phyloP scores from a whole-genome alignment of 371 early-diverging fungal genomes.

The Apophysomyces ossiformis region DNA sequence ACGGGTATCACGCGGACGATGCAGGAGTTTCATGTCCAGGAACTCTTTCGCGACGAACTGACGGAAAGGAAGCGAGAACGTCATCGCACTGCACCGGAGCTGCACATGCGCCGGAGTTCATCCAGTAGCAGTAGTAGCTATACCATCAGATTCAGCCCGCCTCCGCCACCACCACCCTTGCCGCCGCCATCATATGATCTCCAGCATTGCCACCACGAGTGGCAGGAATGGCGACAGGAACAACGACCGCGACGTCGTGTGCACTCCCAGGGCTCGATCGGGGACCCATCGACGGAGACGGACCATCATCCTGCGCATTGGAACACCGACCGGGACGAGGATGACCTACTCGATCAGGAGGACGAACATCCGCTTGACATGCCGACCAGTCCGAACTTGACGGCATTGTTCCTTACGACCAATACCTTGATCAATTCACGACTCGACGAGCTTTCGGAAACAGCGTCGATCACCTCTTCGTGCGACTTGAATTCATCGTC shows the following conservation, averaged over 20 bases:
- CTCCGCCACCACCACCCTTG: conserved; percentile 8
- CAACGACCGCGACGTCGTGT: conserved; percentile 14
- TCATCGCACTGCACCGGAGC: conserved; percentile 15
- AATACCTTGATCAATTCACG: conserved; percentile 44
- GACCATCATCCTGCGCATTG: conserved; percentile 20
- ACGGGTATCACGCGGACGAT: conserved; percentile 51
- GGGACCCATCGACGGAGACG: conserved; percentile 11
- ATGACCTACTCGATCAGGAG: conserved; percentile 10
- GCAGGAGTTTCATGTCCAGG: conserved; percentile 53
- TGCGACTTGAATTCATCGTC: conserved; percentile 22
- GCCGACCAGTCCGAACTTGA: conserved; percentile 31
- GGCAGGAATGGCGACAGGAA: not conserved
- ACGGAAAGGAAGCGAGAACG: conserved; percentile 24
- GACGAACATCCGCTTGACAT: conserved; percentile 8
- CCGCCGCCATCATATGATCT: conserved; percentile 20
- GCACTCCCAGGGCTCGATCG: conserved; percentile 13
- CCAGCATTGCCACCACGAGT: conserved; percentile 23
- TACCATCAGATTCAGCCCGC: not conserved
- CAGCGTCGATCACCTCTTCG: conserved; percentile 29
- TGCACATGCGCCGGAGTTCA: conserved; percentile 7
- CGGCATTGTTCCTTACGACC: conserved; percentile 39
- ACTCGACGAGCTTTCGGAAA: conserved; percentile 42
- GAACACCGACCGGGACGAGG: conserved; percentile 23
- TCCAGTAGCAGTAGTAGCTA: conserved; percentile 5
- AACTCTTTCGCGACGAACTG: conserved; percentile 42